These are phyloP conservation scores for Trichoderma afroharzianum DNA, from an alignment of 2,329 filamentous ascomycete genomes.

Conservation along the genomic window DNA sequence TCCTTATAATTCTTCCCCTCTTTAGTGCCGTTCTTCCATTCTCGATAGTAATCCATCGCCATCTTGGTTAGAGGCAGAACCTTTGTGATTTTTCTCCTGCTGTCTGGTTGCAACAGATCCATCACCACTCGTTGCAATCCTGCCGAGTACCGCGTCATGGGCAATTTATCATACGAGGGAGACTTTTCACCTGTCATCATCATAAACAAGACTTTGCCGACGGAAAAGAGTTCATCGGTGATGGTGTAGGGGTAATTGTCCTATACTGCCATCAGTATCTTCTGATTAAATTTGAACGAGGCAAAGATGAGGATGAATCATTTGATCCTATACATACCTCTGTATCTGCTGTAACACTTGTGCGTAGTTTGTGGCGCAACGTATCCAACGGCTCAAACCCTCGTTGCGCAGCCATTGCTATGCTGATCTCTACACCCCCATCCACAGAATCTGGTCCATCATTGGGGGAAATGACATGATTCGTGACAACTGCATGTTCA, in stretches of 20 bases:
- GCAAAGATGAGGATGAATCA: conserved; percentile 4
- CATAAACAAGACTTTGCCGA: conserved; percentile 37
- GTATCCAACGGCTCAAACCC: conserved; percentile 19
- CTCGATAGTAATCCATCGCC: conserved; percentile 26
- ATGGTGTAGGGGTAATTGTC: conserved; percentile 29
- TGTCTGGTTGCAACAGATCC: conserved; percentile 25
- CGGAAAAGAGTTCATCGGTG: conserved; percentile 36
- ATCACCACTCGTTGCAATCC: conserved; percentile 25
- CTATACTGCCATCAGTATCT: background rate
- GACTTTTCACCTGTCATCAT: conserved; percentile 38
- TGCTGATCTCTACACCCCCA: background rate
- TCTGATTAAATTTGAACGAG: background rate
- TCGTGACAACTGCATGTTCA: conserved; percentile 38
- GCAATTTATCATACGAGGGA: conserved; percentile 23
- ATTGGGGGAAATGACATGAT: conserved; percentile 25
- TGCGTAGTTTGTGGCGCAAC: conserved; percentile 11
- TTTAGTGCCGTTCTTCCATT: conserved; percentile 30
- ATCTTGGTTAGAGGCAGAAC: conserved; percentile 18
- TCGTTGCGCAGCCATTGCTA: conserved; percentile 19
- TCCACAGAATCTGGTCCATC: background rate
- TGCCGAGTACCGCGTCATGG: conserved; percentile 28
- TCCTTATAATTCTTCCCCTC: conserved; percentile 34
- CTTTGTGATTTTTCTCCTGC: background rate
- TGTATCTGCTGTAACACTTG: background rate
- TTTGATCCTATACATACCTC: background rate